phyloP scores from a whole-genome alignment of 2,329 filamentous ascomycete species.

The Leptodontidium sp. region DNA sequence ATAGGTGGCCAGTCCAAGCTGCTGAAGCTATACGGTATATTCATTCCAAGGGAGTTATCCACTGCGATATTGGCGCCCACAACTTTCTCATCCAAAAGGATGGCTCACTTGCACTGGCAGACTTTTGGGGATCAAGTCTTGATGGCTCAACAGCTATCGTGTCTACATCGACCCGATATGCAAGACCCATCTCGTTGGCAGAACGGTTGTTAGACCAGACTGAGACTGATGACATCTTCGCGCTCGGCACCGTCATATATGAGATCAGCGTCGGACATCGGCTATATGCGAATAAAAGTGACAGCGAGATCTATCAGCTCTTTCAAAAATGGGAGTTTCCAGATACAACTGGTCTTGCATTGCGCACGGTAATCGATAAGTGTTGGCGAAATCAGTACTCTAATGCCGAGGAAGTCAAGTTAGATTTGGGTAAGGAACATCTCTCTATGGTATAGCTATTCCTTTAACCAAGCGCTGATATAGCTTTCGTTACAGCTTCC shows the following conservation, averaged over 20 bases:
- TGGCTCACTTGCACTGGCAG: constrained; percentile 24
- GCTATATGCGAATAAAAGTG: background rate
- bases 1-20: constrained; percentile 21
- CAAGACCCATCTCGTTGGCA: constrained; percentile 8
- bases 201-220: background rate
- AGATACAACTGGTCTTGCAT: background rate
- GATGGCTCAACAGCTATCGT: background rate
- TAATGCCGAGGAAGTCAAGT: constrained; percentile 2
- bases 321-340: constrained; percentile 12
- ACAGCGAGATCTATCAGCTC: constrained; percentile 5
- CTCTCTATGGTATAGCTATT: background rate
- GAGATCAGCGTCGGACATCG: constrained; percentile 12
- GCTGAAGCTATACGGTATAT: constrained; percentile 25
- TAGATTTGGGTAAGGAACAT: constrained; percentile 2
- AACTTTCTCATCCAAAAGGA: constrained; percentile 31
- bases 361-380: background rate
- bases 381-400: constrained; percentile 4
- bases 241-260: constrained; percentile 11
- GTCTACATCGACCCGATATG: background rate
- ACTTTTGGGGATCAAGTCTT: constrained; percentile 32
- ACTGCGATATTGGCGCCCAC: constrained; percentile 27
- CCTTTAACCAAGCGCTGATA: background rate
- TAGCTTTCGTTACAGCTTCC: background rate
- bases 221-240: constrained; percentile 8
- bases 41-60: constrained; percentile 27